A percentile compares a stretch with the other conserved stretches of the same genome.
These are phyloP conservation scores for Leishmania gerbilli DNA, from an alignment of 208 protist genomes.

Conservation along the genomic window DNA sequence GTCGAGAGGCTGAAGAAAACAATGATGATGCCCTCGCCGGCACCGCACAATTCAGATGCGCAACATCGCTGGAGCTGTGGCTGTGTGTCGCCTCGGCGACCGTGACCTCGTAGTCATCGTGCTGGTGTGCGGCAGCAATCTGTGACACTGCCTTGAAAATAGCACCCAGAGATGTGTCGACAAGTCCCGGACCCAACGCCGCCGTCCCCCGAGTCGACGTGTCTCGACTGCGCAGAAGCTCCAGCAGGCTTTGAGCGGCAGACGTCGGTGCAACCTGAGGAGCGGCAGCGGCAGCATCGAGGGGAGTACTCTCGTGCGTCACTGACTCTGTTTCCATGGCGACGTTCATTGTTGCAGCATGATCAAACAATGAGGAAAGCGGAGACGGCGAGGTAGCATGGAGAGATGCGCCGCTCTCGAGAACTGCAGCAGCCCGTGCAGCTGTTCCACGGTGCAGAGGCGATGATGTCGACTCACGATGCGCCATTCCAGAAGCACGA, in stretches of 20 bases:
- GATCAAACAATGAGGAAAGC: background rate
- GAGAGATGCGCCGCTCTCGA: background rate
- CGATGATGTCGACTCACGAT: background rate
- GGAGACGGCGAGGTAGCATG: background rate
- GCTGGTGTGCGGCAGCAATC: background rate
- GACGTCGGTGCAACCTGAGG: background rate
- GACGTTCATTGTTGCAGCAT: background rate
- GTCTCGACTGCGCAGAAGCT: slow-evolving; percentile 12
- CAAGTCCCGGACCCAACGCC: background rate
- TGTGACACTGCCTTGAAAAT: background rate
- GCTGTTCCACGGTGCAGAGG: background rate
- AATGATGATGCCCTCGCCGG: background rate
- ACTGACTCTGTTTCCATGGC: background rate
- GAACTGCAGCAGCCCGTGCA: background rate
- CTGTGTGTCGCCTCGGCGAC: background rate
- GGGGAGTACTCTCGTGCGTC: background rate
- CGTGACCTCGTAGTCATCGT: background rate
- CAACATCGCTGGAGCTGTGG: background rate
- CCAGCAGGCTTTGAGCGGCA: slow-evolving; percentile 9
- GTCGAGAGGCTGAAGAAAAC: background rate
- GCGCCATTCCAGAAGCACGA: background rate
- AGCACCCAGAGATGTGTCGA: background rate
- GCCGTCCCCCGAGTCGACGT: background rate
- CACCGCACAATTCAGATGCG: background rate
- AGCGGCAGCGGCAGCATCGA: background rate